Base-by-base conservation (phyloP, 2,329 filamentous ascomycete genomes). In the Diaporthe citrichinensis region DNA sequence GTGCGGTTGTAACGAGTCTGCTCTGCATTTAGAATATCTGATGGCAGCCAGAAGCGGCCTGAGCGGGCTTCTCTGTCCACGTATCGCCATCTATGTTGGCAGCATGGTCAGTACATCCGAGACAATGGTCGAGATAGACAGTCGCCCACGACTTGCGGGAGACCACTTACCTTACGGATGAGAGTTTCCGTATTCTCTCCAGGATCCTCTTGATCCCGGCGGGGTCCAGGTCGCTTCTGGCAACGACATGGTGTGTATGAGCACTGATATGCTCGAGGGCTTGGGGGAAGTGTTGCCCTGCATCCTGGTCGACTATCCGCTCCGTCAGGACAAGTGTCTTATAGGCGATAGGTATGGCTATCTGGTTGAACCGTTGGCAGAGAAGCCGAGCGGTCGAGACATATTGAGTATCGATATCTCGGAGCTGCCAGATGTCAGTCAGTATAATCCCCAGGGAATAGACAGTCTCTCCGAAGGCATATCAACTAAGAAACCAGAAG, bases 291-390 rank as follows among this genome's bases (percentile, higher is more conserved):
- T 77, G 77, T 20, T 74, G 77, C 55, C 84, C 81, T n/a, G 83
- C 82, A 68, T 82, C 79, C 9, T 80, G 79, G 15, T 80, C 79
- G 65, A 87, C 81, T 17, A 88, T 82, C 51, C 77, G 75, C 57
- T 83, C 79, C 69, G 84, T 87, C 28, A 88, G 78, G 1, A 78
- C 78, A 31, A 88, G 73, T 12, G 79, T 81, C 44, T 82, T 82
- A 78, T 88, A 89, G 53, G 81, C 79, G 31, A 88, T 83, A 0
- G 87, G 87, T 15, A 83, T 86, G 53, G 84, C 82, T 55, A 88
- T 84, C 23, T 81, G 81, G 72, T 87, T 80, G 62, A 88, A 83
- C 46, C 84, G 81, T 69, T 78, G 82, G 53, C 84, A 88, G 31
- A 85, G 78, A 68, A 82, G 78, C n/a, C 86, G 85, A 71, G 81